phyloP scores from a whole-genome alignment of 2,329 filamentous ascomycete genomes.

The Apiospora phragmitis region DNA sequence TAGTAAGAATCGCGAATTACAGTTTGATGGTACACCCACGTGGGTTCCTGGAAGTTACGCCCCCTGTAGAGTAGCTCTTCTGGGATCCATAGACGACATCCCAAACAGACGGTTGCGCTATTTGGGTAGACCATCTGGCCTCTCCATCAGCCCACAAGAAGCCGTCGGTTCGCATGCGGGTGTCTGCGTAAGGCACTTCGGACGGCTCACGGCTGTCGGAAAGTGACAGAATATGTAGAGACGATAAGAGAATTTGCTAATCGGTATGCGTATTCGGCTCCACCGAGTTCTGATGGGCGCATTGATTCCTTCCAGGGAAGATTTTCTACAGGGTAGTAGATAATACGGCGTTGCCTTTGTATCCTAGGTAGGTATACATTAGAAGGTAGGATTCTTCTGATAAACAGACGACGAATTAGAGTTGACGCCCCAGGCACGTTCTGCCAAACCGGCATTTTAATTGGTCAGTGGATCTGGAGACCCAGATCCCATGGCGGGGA shows the following conservation, averaged over 20 bases:
- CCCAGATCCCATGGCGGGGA: not conserved
- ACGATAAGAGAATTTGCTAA: not conserved
- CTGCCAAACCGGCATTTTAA: not conserved
- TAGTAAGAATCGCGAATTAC: not conserved
- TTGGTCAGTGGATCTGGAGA: not conserved
- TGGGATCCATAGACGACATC: not conserved
- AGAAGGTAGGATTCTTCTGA: not conserved
- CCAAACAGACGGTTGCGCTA: not conserved
- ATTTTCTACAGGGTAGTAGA: constrained; percentile 19
- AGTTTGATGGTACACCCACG: constrained; percentile 2
- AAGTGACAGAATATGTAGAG: not conserved
- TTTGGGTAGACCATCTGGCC: not conserved
- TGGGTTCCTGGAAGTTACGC: not conserved
- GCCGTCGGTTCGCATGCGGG: not conserved
- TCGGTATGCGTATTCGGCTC: not conserved
- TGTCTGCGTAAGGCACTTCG: not conserved
- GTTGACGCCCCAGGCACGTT: constrained; percentile 24
- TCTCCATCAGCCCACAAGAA: not conserved
- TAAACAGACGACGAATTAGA: constrained; percentile 26
- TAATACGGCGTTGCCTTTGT: not conserved
- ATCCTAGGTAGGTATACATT: not conserved
- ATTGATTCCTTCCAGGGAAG: not conserved
- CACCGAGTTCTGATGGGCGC: not conserved
- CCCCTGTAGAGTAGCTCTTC: not conserved
- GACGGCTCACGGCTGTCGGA: not conserved